A percentile compares a stretch with the other conserved stretches of the same genome.
These are phyloP conservation scores for Tympanopsis confertula DNA, from an alignment of 2,329 filamentous ascomycete species.

Conservation along the genomic window DNA sequence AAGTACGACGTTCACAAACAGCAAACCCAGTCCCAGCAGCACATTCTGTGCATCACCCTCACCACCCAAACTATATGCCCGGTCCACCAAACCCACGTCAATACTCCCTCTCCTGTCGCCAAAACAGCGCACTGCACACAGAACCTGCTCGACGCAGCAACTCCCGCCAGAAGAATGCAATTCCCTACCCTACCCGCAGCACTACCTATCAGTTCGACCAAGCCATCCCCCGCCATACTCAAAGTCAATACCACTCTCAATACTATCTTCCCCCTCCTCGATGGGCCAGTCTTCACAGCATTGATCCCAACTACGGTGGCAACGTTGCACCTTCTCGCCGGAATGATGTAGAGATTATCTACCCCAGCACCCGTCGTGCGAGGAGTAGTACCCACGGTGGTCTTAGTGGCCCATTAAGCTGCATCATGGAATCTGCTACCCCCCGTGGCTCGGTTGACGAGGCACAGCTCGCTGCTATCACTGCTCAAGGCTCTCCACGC, in stretches of 20 bases:
- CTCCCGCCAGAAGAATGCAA: no score
- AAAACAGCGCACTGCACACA: conserved; percentile 1
- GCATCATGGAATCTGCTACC: conserved; percentile 16
- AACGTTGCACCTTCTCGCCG: conserved; percentile 12
- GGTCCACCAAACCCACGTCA: conserved; percentile 11
- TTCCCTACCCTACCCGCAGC: not conserved
- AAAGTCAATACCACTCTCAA: not conserved
- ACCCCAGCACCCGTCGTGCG: conserved; percentile 17
- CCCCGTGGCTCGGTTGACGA: not conserved
- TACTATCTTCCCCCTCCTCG: not conserved
- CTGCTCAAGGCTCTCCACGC: not conserved
- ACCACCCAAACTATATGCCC: conserved; percentile 12
- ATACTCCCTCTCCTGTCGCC: conserved; percentile 10
- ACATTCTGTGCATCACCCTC: conserved; percentile 12
- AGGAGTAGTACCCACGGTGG: conserved; percentile 18
- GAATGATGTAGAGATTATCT: conserved; percentile 18
- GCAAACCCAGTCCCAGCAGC: conserved; percentile 7
- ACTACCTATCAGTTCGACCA: not conserved
- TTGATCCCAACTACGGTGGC: conserved; percentile 9
- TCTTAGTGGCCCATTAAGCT: conserved; percentile 11
- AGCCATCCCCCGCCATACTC: not conserved
- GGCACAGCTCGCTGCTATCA: not conserved
- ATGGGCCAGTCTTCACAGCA: no score
- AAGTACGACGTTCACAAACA: conserved; percentile 13
- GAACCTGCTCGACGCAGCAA: not conserved